Evolutionary conservation across 345 rosid genomes (phyloP), one percentile per base, ranked within the genome.

Genomic region (Raphanus sativus): DNA sequence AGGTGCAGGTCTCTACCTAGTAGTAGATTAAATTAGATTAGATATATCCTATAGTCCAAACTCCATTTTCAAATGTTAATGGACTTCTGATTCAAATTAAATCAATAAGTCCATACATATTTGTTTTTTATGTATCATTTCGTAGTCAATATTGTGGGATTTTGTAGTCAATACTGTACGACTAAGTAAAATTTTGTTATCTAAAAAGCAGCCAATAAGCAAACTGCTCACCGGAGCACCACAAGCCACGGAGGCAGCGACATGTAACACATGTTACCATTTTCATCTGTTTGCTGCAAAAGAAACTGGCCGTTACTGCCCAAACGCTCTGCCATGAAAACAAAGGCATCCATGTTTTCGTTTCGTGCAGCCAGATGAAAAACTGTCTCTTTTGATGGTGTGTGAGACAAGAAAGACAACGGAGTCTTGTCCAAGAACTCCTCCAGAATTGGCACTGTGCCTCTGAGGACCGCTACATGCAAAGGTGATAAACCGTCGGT

Each of bases 381-480:
- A 45, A 84, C 83, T 0, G 89, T 83, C 45, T 88, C 87, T 29
- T 88, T 48, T 3, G 69, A 61, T 1, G 30, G 54, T 10, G 79
- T 76, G 40, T 24, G 55, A 33, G 29, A 13, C 40, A 5, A 0
- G 10, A 76, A 76, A 26, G 69, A 76, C 62, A 33, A 48, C 0
- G 79, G 79, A 69, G 1, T 62, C 40, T 69, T 76, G 2, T 68
- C 54, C 4, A 88, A 50, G 36, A 88, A 73, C 77, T 84, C 86
- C 42, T 84, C 83, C 32, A 85, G 59, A 69, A 86, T 78, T 15
- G 16, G 73, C 0, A 86, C 83, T 3, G 82, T 73, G n/a, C 92
- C 92, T 77, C 77, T 83, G 29, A 75, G 75, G 6, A 85, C 89
- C 1, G 92, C 89, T 60, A 78, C 69, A 54, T 88, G 90, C 34